Evolutionary conservation across 352 stramenopile species (phyloP), one percentile per base, ranked within the genome.

Genomic region (Saprolegnia diclina): DNA sequence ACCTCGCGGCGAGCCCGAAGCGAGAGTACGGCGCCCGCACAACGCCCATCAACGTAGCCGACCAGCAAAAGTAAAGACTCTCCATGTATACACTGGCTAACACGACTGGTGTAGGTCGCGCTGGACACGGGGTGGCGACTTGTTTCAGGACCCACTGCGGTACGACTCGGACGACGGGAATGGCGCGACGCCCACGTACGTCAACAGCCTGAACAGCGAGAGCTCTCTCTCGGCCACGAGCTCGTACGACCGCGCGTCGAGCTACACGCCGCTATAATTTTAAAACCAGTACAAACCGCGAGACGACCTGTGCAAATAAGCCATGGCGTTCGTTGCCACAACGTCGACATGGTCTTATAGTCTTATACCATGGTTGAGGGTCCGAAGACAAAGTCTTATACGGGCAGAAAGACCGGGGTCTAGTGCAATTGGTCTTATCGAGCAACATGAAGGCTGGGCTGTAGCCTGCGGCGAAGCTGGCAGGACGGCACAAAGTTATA

Each of bases 121-220:
- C 38, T 94, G 85, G 85, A 94, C 82, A 4, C 83, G 91, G 56
- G 85, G 85, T 42, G 85, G 83, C 26, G 85, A 92, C 44, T 71
- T 94, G 35, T 94, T 94, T 67, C 82, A 91, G 70, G 85, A 94
- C 64, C 81, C 82, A 9, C 76, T 90, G 29, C 83, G 85, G 24
- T 94, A 94, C 71, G 85, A 94, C 72, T 94, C 85, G 64, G 85
- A 94, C 64, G 85, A 94, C 71, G 82, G 79, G 52, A 76, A 75
- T 5, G 74, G 73, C 9, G 76, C 76, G 45, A 88, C 85, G 45
- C 84, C 79, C n/a, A 78, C 74, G 9, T 74, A 85, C 21, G 82
- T 89, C 19, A 75, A 88, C 71, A 88, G 78, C 71, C 87, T 86
- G 65, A 85, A 85, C 75, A 90, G 82, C 72, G 80, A 87, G 26